phyloP scores from a whole-genome alignment of 2,329 filamentous ascomycete species.

The Lasiodiplodia theobromae region DNA sequence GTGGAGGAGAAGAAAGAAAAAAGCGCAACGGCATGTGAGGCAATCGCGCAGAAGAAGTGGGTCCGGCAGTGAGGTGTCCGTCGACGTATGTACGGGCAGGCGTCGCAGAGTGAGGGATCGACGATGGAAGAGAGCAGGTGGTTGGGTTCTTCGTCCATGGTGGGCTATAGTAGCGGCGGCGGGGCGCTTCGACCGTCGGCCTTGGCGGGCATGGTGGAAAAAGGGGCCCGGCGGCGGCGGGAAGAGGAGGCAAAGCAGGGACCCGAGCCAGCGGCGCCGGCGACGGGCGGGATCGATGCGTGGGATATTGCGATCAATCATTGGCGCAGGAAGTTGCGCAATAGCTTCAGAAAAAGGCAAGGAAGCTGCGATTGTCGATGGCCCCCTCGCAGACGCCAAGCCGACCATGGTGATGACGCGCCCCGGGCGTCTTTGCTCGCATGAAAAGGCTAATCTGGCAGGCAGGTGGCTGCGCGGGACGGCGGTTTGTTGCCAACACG shows the following conservation, averaged over 20 bases:
- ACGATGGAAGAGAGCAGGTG: background rate
- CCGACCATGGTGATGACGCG: background rate
- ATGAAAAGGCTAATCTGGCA: background rate
- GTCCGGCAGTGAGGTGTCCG: background rate
- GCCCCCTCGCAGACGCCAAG: background rate
- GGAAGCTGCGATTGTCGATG: background rate
- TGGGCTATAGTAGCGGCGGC: background rate
- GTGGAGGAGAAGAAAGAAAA: background rate
- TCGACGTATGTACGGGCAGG: background rate
- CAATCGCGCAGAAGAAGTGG: background rate
- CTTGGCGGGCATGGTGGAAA: background rate
- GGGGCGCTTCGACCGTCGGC: background rate
- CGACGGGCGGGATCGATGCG: background rate
- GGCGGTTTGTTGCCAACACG: background rate
- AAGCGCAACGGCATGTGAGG: background rate
- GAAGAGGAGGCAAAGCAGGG: background rate
- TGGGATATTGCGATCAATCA: conserved; percentile 1
- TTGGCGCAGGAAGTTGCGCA: background rate
- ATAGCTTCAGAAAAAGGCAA: background rate
- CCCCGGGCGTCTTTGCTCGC: background rate
- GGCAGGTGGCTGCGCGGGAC: background rate
- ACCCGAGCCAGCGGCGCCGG: background rate
- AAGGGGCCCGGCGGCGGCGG: background rate
- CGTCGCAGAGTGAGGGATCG: background rate
- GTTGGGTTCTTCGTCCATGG: background rate